These are phyloP conservation scores for Theileria sp. DNA, from an alignment of 169 alveolate species.

Conservation along the genomic window DNA sequence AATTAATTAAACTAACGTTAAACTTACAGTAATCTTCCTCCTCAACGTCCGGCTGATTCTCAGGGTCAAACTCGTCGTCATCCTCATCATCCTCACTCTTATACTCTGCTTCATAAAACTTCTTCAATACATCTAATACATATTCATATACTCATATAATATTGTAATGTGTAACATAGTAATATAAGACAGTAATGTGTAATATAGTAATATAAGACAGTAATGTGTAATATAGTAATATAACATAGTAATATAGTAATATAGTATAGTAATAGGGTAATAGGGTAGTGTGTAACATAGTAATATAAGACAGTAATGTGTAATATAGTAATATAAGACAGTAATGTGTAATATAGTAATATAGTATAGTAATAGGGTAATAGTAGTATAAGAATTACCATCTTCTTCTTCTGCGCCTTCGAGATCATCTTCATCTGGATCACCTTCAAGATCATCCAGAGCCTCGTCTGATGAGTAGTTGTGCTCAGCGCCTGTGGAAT, in stretches of 20 bases:
- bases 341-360: neutral
- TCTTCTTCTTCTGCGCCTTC: constrained; percentile 80
- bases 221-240: neutral
- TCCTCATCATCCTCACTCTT: constrained; percentile 83
- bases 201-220: too few species aligned
- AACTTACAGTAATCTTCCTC: constrained; percentile 77
- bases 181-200: too few species aligned
- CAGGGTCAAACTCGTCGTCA: constrained; percentile 86
- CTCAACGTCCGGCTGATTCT: constrained; percentile 79
- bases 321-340: too few species aligned
- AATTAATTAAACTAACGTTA: neutral
- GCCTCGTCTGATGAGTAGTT: constrained; percentile 80
- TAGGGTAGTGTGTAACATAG: too few species aligned
- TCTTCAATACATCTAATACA: constrained; percentile 69
- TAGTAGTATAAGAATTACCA: constrained; percentile 7
- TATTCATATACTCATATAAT: too few species aligned
- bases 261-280: too few species aligned
- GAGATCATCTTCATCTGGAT: constrained; percentile 77
- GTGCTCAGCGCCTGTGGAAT: constrained; percentile 81
- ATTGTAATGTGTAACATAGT: neutral
- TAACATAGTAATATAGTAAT: too few species aligned
- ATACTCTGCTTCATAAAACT: constrained; percentile 84
- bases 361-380: too few species aligned
- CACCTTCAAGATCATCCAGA: constrained; percentile 81
- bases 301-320: too few species aligned